Percentiles rank a stretch among this genome's conserved stretches.
Evolutionary conservation across 495 filamentous ascomycete species (phyloP).

Genomic region (Penicillium ochrochloron): DNA sequence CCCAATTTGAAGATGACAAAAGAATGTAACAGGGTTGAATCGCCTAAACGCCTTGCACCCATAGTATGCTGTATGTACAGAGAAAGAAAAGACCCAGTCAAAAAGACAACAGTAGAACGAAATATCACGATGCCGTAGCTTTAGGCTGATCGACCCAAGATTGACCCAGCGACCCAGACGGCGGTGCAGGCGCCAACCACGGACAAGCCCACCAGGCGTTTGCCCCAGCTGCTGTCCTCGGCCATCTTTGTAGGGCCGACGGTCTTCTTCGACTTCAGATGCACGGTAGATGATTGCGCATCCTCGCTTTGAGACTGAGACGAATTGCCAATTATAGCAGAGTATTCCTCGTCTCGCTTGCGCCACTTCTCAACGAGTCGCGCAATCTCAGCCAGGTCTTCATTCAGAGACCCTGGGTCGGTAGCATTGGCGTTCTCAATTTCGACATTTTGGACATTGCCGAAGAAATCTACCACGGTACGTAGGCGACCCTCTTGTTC

Average conservation of each 20-base stretch:
- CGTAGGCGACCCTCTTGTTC: slow-evolving; percentile 74
- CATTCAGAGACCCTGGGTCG: slow-evolving; percentile 63
- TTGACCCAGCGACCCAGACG: slow-evolving; percentile 68
- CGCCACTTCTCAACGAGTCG: slow-evolving; percentile 58
- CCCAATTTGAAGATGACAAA: neutral
- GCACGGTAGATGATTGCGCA: slow-evolving; percentile 26
- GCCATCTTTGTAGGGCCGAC: slow-evolving; percentile 65
- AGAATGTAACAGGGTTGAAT: slow-evolving; percentile 1
- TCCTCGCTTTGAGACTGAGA: slow-evolving; percentile 33
- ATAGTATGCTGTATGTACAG: slow-evolving; percentile 13
- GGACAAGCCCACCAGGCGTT: slow-evolving; percentile 67
- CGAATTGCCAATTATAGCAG: slow-evolving; percentile 40
- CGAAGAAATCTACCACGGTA: slow-evolving; percentile 93
- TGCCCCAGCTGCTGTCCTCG: slow-evolving; percentile 70
- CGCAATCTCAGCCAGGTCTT: slow-evolving; percentile 74
- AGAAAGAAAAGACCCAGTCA: neutral
- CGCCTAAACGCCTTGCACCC: slow-evolving; percentile 15
- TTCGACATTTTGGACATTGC: slow-evolving; percentile 96
- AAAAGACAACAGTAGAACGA: neutral
- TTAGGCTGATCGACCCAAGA: slow-evolving; percentile 31
- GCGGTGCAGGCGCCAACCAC: slow-evolving; percentile 68
- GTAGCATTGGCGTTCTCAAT: slow-evolving; percentile 65
- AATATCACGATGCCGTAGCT: too few relatives aligned
- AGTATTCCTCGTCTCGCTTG: slow-evolving; percentile 41
- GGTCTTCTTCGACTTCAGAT: slow-evolving; percentile 37